These are phyloP conservation scores for Hyphodiscus hymeniophilus DNA, from an alignment of 495 filamentous ascomycete genomes.

Conservation along the genomic window DNA sequence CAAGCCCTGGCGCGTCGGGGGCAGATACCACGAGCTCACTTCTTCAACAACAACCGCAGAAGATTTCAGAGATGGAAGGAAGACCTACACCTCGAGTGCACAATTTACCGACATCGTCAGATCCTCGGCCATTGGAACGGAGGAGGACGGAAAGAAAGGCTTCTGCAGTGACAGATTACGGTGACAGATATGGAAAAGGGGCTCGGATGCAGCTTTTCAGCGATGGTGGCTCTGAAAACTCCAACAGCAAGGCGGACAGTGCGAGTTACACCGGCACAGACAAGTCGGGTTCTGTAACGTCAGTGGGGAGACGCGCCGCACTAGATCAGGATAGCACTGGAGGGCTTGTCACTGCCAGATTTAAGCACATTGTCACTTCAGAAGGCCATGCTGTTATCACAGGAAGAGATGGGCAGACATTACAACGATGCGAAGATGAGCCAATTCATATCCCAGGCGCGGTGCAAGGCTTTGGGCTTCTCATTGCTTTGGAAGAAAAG, in stretches of 20 bases:
- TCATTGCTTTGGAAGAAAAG: constrained; percentile 71
- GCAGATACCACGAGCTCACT: constrained; percentile 9
- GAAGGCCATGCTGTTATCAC: constrained; percentile 83
- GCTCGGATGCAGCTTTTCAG: constrained; percentile 24
- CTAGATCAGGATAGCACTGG: constrained; percentile 8
- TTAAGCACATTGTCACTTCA: constrained; percentile 71
- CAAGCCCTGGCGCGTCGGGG: too few species aligned
- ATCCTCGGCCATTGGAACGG: too few species aligned
- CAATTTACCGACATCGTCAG: too few species aligned
- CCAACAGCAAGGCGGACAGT: constrained; percentile 3
- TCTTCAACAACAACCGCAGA: not conserved
- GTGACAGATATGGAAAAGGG: constrained; percentile 11
- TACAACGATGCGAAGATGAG: constrained; percentile 85
- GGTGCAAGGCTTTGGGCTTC: constrained; percentile 75
- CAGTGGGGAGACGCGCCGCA: constrained; percentile 5
- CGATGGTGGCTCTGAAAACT: constrained; percentile 29
- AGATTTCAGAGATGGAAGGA: constrained; percentile 2
- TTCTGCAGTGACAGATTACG: not conserved
- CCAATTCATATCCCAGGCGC: constrained; percentile 89
- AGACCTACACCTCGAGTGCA: constrained; percentile 12
- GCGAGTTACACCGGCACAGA: not conserved
- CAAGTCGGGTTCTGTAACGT: not conserved
- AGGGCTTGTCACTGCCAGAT: constrained; percentile 54
- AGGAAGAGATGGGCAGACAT: constrained; percentile 56
- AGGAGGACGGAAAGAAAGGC: not conserved